A percentile compares a stretch with the other conserved stretches of the same genome.
Conservation (phyloP, 2,329 filamentous ascomycete genomes). For the Clarireedia paspali region DNA sequence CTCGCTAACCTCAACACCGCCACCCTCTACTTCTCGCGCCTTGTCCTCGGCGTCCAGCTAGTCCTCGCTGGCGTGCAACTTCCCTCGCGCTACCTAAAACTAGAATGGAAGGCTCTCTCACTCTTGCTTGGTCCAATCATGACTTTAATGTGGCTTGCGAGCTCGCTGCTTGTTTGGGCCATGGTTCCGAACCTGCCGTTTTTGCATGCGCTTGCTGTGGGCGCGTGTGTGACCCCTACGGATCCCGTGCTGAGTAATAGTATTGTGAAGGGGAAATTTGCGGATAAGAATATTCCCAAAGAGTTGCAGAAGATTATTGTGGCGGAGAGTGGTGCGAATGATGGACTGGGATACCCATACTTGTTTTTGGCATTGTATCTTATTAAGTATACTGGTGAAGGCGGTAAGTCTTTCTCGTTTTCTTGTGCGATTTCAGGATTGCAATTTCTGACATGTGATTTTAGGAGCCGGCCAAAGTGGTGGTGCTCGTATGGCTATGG, state of each 20-base stretch:
- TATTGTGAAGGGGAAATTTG: conserved; percentile 90
- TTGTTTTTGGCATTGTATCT: conserved; percentile 78
- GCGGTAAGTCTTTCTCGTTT: conserved; percentile 36
- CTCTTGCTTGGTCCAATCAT: conserved; percentile 78
- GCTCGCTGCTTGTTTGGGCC: conserved; percentile 71
- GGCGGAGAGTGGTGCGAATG: conserved; percentile 78
- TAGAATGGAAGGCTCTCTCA: conserved; percentile 68
- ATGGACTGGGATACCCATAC: conserved; percentile 80
- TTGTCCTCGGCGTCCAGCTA: conserved; percentile 85
- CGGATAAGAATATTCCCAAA: conserved; percentile 80
- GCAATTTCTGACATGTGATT: not conserved
- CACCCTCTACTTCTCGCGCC: conserved; percentile 75
- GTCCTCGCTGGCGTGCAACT: conserved; percentile 84
- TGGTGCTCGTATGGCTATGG: conserved; percentile 59
- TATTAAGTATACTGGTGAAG: conserved; percentile 59
- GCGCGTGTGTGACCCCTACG: conserved; percentile 84
- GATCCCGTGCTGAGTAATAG: conserved; percentile 83
- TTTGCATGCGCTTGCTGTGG: conserved; percentile 71
- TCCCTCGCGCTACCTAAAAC: conserved; percentile 70
- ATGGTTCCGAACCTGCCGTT: conserved; percentile 65
- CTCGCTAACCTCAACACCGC: conserved; percentile 56
- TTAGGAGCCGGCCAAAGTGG: conserved; percentile 38
- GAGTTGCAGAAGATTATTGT: conserved; percentile 74
- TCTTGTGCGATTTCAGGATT: too few relatives aligned
- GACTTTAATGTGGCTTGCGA: conserved; percentile 78